phyloP scores from a whole-genome alignment of 169 alveolate species.

The Eimeria praecox region DNA sequence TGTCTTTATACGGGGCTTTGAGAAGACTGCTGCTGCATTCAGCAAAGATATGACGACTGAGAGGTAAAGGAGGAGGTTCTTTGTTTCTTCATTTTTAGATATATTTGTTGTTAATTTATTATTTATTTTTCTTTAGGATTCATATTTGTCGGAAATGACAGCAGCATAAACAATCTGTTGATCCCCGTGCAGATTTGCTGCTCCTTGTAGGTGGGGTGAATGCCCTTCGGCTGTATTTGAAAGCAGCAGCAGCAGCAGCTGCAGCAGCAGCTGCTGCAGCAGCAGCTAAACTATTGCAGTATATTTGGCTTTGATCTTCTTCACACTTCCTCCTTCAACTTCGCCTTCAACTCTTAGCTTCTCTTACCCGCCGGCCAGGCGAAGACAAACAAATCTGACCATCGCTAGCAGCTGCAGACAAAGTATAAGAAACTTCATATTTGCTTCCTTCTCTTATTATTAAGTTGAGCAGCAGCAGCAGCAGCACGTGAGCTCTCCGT shows the following conservation, averaged over 20 bases:
- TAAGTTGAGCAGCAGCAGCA: not conserved
- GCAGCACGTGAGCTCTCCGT: slow-evolving; percentile 4
- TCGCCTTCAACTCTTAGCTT: not conserved
- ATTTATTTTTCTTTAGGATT: too few relatives aligned
- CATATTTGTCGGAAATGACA: not conserved
- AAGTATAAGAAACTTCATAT: not conserved
- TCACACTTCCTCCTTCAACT: not conserved
- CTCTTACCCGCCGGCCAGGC: not conserved
- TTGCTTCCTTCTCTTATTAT: not conserved
- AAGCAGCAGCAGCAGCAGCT: slow-evolving; percentile 2
- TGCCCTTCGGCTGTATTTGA: not conserved
- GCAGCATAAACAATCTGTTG: not conserved
- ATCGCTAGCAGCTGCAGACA: not conserved
- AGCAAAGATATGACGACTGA: not conserved
- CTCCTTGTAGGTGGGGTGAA: not conserved
- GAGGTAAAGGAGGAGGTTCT: not conserved
- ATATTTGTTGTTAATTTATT: not conserved
- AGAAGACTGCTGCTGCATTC: not conserved
- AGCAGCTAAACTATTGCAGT: not conserved
- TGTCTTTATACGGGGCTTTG: not conserved
- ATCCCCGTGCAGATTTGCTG: not conserved
- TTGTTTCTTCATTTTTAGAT: not conserved
- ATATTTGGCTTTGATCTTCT: not conserved
- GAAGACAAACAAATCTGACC: not conserved
- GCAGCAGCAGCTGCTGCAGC: slow-evolving; percentile 13